Base-by-base conservation (phyloP, 345 rosid species). In the Citrus glauca region DNA sequence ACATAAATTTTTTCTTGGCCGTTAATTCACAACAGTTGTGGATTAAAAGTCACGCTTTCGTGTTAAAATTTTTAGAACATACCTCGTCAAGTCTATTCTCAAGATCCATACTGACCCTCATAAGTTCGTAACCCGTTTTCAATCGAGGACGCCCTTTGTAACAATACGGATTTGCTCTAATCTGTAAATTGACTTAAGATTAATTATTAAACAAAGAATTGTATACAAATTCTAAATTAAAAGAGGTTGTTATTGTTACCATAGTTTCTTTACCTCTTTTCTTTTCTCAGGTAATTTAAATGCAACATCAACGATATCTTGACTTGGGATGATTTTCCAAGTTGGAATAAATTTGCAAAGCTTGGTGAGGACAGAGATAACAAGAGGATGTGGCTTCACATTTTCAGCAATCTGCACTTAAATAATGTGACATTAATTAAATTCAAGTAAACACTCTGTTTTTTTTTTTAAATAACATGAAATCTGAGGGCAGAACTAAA, bases 261-360 rank as follows among this genome's bases (percentile, higher is more conserved):
- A 25, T 14, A 8, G 19, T 84, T 17, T 9, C 2, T 53, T 53
- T 17, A 84, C 96, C 90, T 90, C 78, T 72, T 90, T 17, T 82
- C 98, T 83, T 2, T 84, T 74, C 73, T 85, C 81, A 17, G 92
- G 87, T n/a, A 77, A 78, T 87, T 90, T 94, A 70, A 92, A 89
- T 5, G 94, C 96, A 50, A 77, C 63, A 33, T 92, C 96, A 63
- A 92, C 80, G 38, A 94, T 89, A 69, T 91, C 96, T 55, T 82
- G 77, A 9, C 67, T 20, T 1, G 92, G 89, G 33, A 87, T 69
- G 27, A 91, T 79, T 79, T 81, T 91, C 94, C 92, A 92, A 24
- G 95, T 91, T 62, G 98, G 98, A 77, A 87, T 81, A 42, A 83
- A 0, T 33, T 80, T 72, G 83, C 84, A 72, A 17, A 91, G 86